These are phyloP conservation scores for Sanghuangporus baumii DNA, from an alignment of 1,284 basidiomycete genomes.

Conservation along the genomic window DNA sequence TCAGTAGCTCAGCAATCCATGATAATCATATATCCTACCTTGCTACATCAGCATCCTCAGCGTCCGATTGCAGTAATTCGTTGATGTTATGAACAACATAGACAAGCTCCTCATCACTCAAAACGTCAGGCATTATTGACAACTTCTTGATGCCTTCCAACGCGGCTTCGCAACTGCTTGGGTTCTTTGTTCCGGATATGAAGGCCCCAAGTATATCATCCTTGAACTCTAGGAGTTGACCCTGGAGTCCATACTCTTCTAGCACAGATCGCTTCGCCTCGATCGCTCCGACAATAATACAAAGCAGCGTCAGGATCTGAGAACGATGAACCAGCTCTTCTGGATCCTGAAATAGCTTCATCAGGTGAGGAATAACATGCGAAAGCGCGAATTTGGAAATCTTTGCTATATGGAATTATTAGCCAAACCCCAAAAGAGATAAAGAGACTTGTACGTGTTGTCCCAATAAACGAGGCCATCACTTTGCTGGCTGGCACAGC, in stretches of 20 bases:
- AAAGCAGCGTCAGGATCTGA: constrained; percentile 45
- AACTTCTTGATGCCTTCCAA: constrained; percentile 59
- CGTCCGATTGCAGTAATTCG: constrained; percentile 56
- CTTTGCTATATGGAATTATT: constrained; percentile 43
- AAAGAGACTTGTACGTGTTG: constrained; percentile 55
- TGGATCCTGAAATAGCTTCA: constrained; percentile 72
- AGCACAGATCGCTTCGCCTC: constrained; percentile 32
- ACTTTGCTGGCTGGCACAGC: constrained; percentile 82
- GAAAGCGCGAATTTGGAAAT: constrained; percentile 65
- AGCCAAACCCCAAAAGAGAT: constrained; percentile 11
- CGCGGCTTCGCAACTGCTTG: constrained; percentile 52
- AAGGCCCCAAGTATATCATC: constrained; percentile 71
- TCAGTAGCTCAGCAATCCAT: background rate
- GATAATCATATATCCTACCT: constrained; percentile 35
- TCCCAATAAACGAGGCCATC: constrained; percentile 68
- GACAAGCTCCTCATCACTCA: constrained; percentile 69
- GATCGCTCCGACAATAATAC: constrained; percentile 46
- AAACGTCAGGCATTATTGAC: constrained; percentile 56
- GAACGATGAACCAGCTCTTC: constrained; percentile 73
- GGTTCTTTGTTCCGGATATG: constrained; percentile 53
- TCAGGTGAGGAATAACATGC: constrained; percentile 66
- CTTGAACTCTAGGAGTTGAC: constrained; percentile 60
- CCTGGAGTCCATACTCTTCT: constrained; percentile 26
- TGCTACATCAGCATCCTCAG: constrained; percentile 51
- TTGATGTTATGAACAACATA: constrained; percentile 77